Evolutionary conservation across 805 yeast species (phyloP).

Genomic region (Nakazawaea siamensis): DNA sequence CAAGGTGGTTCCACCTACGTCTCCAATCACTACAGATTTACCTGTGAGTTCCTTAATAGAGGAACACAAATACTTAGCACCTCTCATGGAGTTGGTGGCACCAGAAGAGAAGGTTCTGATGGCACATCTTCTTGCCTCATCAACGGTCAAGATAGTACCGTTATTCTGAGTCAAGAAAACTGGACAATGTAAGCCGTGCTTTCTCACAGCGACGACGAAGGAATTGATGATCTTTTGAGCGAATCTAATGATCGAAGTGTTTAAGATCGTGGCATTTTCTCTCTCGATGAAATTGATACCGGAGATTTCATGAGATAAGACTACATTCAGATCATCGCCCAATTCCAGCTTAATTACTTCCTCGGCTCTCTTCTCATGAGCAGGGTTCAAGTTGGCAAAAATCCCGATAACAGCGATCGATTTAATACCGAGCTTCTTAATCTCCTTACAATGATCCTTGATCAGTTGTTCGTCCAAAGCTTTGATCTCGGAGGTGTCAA

Average conservation of each 20-base stretch:
- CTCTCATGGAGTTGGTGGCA: slow-evolving; percentile 40
- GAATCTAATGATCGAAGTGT: slow-evolving; percentile 35
- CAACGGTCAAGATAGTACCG: slow-evolving; percentile 34
- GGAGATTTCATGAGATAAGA: slow-evolving; percentile 31
- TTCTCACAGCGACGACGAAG: slow-evolving; percentile 28
- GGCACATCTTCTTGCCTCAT: slow-evolving; percentile 31
- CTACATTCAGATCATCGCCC: slow-evolving; percentile 20
- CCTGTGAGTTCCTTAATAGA: slow-evolving; percentile 15
- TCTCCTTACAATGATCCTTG: slow-evolving; percentile 22
- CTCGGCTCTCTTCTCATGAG: slow-evolving; percentile 30
- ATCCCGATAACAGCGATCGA: slow-evolving; percentile 33
- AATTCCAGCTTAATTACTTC: slow-evolving; percentile 24
- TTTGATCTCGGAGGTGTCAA: slow-evolving; percentile 30
- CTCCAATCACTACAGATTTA: slow-evolving; percentile 28
- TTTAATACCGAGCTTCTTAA: slow-evolving; percentile 24
- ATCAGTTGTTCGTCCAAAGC: slow-evolving; percentile 24
- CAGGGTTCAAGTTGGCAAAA: slow-evolving; percentile 30
- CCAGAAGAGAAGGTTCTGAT: slow-evolving; percentile 41
- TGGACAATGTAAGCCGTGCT: slow-evolving; percentile 28
- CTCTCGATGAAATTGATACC: slow-evolving; percentile 38
- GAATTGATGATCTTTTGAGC: slow-evolving; percentile 32
- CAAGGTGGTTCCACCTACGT: slow-evolving; percentile 44
- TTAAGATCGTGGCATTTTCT: slow-evolving; percentile 39
- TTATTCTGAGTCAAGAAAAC: slow-evolving; percentile 37
- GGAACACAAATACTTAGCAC: slow-evolving; percentile 36